A percentile compares a stretch with the other conserved stretches of the same genome.
Evolutionary conservation across 768 basidiomycete species (phyloP).

Genomic region (Cantharellus cinnabarinus): DNA sequence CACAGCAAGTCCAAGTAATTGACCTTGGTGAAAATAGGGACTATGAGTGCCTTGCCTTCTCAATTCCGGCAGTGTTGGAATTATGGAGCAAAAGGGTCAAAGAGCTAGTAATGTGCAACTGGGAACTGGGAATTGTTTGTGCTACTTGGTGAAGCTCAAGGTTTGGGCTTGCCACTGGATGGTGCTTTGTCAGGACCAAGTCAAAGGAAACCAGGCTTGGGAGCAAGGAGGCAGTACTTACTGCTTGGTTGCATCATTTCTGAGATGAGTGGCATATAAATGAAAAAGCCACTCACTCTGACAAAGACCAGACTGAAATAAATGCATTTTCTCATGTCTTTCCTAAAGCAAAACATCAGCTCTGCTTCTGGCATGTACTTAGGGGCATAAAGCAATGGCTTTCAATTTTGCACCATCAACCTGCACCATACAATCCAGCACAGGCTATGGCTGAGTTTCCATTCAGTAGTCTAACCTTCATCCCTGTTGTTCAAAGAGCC

Average conservation of each 20-base stretch:
- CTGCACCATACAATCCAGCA: slow-evolving; percentile 14
- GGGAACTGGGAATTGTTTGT: slow-evolving; percentile 12
- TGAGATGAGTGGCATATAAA: slow-evolving; percentile 11
- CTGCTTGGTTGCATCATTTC: slow-evolving; percentile 13
- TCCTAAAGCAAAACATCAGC: slow-evolving; percentile 20
- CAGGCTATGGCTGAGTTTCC: slow-evolving; percentile 13
- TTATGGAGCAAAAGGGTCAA: slow-evolving; percentile 12
- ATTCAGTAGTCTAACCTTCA: slow-evolving; percentile 14
- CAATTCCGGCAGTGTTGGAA: slow-evolving; percentile 12
- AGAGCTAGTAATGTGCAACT: slow-evolving; percentile 10
- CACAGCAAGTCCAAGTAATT: not conserved
- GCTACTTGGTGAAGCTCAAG: slow-evolving; percentile 17
- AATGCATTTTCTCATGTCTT: slow-evolving; percentile 13
- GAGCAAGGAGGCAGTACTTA: slow-evolving; percentile 8
- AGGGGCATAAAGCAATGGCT: slow-evolving; percentile 15
- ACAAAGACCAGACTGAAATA: slow-evolving; percentile 20
- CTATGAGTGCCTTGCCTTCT: slow-evolving; percentile 11
- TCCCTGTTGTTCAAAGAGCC: slow-evolving; percentile 13
- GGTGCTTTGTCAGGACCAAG: slow-evolving; percentile 12
- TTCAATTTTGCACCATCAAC: slow-evolving; percentile 12
- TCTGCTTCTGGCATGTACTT: slow-evolving; percentile 22
- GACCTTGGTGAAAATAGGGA: not conserved
- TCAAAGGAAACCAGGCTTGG: not conserved
- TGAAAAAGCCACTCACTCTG: slow-evolving; percentile 14
- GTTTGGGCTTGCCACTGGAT: slow-evolving; percentile 18